A percentile compares a stretch with the other conserved stretches of the same genome.
Conservation (phyloP, 768 basidiomycete genomes). For the Atractiella rhizophila region DNA sequence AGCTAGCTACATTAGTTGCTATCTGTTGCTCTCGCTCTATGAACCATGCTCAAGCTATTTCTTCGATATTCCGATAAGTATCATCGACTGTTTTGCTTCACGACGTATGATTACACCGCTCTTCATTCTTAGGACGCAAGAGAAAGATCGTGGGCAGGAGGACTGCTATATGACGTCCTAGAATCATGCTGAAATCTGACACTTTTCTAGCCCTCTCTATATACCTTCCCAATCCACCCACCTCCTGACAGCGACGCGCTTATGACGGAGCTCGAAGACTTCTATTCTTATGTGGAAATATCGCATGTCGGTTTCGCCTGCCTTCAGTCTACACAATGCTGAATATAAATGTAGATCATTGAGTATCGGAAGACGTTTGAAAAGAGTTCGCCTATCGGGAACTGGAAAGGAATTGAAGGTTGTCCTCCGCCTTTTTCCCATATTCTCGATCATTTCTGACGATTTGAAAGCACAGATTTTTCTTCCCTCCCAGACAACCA, state of each 20-base stretch:
- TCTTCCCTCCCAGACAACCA: constrained; percentile 36
- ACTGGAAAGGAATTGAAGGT: neutral
- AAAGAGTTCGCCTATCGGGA: constrained; percentile 4
- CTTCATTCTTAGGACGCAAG: too few relatives aligned
- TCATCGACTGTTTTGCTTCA: too few relatives aligned
- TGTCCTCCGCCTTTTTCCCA: constrained; percentile 1
- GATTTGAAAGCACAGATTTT: constrained; percentile 35
- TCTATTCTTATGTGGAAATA: constrained; percentile 92
- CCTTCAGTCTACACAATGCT: constrained; percentile 2
- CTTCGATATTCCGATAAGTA: too few relatives aligned
- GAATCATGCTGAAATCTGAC: too few relatives aligned
- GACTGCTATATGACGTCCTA: too few relatives aligned
- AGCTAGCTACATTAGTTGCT: too few relatives aligned
- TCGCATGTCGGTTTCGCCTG: constrained; percentile 35
- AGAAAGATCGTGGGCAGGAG: too few relatives aligned
- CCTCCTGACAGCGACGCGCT: constrained; percentile 63
- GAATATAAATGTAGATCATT: constrained; percentile 10
- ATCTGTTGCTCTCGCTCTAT: too few relatives aligned
- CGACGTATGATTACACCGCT: too few relatives aligned
- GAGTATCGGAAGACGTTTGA: constrained; percentile 6
- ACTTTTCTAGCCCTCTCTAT: too few relatives aligned
- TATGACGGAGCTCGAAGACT: constrained; percentile 88
- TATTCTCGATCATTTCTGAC: neutral
- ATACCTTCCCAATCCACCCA: constrained; percentile 14
- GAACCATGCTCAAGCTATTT: too few relatives aligned